Base-by-base conservation (phyloP, 352 stramenopile genomes). In the Phytophthora chlamydospora region DNA sequence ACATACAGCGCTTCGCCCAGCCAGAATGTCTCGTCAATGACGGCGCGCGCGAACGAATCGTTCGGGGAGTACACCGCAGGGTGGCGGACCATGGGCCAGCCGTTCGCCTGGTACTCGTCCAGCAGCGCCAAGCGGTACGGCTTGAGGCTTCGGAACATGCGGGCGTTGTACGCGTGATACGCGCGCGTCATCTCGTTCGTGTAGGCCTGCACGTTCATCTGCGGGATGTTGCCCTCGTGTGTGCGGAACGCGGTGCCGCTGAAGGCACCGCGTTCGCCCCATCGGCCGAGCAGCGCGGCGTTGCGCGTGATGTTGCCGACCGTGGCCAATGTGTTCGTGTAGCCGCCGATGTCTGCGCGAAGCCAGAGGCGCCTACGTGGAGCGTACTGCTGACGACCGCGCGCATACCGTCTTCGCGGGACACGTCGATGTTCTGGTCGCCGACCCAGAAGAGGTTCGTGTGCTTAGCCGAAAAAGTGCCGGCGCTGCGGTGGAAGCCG, bases 21-120 rank as follows among this genome's bases (percentile, higher is more conserved):
- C 62, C 62, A 72, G 47, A 72, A 71, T 6, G 44, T 60, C 34
- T 68, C 63, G 31, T 72, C 64, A n/a, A 72, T 61, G 19, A 68
- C 50, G 13, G 34, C 16, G 12, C 45, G 43, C 11, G 50, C 51
- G n/a, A 52, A 29, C 19, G 58, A 59, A 17, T 68, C 46, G 34
- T 62, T 68, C 29, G 50, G 58, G 7, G 63, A 63, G 40, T 65
- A 72, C 8, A 68, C 59, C 27, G 68, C 58, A 11, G 57, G 63
- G 17, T 72, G 62, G 33, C 62, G 62, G 40, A 71, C 56, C 0
- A 71, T 45, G 16, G 63, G 57, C 63, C 63, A 68, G 32, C 58
- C 63, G n/a, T 46, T 58, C 17, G 44, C 8, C 24, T 68, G 58
- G 21, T 72, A 68, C 33, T 61, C 35, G 6, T 72, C 34, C 29